Evolutionary conservation across 2,329 filamentous ascomycete genomes (phyloP).

Genomic region (Emericellopsis atlantica): DNA sequence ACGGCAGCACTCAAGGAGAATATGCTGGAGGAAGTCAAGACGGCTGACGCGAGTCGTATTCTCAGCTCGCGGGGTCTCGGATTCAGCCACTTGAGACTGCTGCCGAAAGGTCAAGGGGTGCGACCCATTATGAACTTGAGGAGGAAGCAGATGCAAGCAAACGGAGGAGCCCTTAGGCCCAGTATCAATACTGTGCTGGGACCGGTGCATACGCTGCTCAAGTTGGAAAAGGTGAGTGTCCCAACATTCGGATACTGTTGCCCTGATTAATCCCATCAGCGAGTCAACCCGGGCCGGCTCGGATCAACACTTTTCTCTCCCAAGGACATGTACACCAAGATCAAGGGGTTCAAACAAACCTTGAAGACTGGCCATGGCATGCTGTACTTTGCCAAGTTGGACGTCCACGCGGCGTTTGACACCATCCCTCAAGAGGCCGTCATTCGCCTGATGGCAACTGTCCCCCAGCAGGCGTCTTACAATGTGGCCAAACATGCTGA

Average conservation of each 20-base stretch:
- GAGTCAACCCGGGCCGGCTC: slow-evolving; percentile 43
- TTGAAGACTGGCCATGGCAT: slow-evolving; percentile 24
- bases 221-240: slow-evolving; percentile 56
- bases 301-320: slow-evolving; percentile 74
- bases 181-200: slow-evolving; percentile 41
- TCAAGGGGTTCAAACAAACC: slow-evolving; percentile 54
- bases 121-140: slow-evolving; percentile 82
- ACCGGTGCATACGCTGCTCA: slow-evolving; percentile 66
- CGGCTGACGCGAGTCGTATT: slow-evolving; percentile 39
- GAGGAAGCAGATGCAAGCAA: slow-evolving; percentile 42
- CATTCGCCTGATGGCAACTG: slow-evolving; percentile 49
- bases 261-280: slow-evolving; percentile 9
- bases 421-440: slow-evolving; percentile 78
- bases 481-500: slow-evolving; percentile 63
- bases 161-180: slow-evolving; percentile 19
- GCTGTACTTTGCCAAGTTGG: slow-evolving; percentile 83
- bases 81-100: slow-evolving; percentile 64
- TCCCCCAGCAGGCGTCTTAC: slow-evolving; percentile 49
- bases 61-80: slow-evolving; percentile 55
- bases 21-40: slow-evolving; percentile 69
- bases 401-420: slow-evolving; percentile 88
- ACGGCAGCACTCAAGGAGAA: slow-evolving; percentile 51
- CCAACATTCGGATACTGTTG: neutral
- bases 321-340: slow-evolving; percentile 61
- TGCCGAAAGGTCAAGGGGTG: slow-evolving; percentile 68